A percentile compares a stretch with the other conserved stretches of the same genome.
Conservation (phyloP, 2,329 filamentous ascomycete species). For the Penicillium sp. region DNA sequence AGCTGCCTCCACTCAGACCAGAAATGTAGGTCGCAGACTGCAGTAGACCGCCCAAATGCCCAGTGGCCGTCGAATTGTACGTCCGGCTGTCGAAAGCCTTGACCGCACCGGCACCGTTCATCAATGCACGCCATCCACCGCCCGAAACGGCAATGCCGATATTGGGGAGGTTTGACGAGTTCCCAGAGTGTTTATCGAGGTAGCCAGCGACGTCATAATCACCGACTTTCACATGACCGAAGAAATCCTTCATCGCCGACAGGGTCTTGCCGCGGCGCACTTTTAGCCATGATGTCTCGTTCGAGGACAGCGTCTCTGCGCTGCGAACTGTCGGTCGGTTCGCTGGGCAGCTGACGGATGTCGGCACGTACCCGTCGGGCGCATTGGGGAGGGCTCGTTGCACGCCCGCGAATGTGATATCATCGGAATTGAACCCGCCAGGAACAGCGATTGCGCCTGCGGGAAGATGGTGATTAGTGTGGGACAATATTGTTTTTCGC, state of each 20-base stretch:
- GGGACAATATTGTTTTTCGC: background rate
- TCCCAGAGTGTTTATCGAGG: conserved; percentile 59
- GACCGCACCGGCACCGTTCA: conserved; percentile 80
- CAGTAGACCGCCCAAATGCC: conserved; percentile 76
- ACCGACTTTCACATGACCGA: conserved; percentile 69
- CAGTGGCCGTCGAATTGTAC: conserved; percentile 56
- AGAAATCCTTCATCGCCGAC: conserved; percentile 68
- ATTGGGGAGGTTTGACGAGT: conserved; percentile 60
- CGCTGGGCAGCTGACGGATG: conserved; percentile 65
- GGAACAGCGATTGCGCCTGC: conserved; percentile 22
- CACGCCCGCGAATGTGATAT: conserved; percentile 11
- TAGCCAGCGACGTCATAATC: conserved; percentile 74
- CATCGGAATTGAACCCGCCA: conserved; percentile 3
- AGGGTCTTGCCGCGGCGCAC: conserved; percentile 70
- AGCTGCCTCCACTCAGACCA: conserved; percentile 79
- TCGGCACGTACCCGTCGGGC: conserved; percentile 70
- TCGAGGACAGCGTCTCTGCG: conserved; percentile 61
- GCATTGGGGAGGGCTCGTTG: conserved; percentile 54
- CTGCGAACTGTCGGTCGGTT: conserved; percentile 65
- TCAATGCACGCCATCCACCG: conserved; percentile 81
- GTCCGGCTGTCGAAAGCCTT: conserved; percentile 77
- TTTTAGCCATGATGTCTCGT: conserved; percentile 73
- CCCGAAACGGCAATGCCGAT: conserved; percentile 78
- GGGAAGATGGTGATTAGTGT: background rate
- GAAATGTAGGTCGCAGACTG: conserved; percentile 80